phyloP scores from a whole-genome alignment of 1,284 basidiomycete genomes.

The Fistulinella staudtii region DNA sequence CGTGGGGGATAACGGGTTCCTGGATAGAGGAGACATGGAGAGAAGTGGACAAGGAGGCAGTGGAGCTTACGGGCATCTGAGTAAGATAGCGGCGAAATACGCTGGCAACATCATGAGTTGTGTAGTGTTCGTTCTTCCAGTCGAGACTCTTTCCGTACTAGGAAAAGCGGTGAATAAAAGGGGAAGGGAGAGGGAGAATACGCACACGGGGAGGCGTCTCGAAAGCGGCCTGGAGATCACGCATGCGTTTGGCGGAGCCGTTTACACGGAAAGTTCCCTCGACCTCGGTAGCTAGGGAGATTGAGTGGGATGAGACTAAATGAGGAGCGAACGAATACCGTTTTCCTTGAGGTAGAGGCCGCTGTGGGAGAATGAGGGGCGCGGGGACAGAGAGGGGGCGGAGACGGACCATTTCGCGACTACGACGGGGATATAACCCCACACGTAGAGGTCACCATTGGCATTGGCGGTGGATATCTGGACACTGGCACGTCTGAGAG shows the following conservation, averaged over 20 bases:
- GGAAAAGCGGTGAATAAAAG: slow-evolving; percentile 4
- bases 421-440: slow-evolving; percentile 94
- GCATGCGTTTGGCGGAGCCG: slow-evolving; percentile 92
- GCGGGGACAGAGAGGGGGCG: slow-evolving; percentile 4
- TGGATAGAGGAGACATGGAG: slow-evolving; percentile 29
- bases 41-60: slow-evolving; percentile 1
- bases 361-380: slow-evolving; percentile 36
- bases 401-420: slow-evolving; percentile 90
- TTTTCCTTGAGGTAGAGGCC: slow-evolving; percentile 91
- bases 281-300: slow-evolving; percentile 78
- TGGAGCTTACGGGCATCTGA: slow-evolving; percentile 79
- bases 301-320: background rate
- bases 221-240: slow-evolving; percentile 88
- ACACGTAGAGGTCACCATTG: slow-evolving; percentile 80
- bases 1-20: slow-evolving; percentile 88
- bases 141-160: slow-evolving; percentile 93
- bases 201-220: slow-evolving; percentile 84
- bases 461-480: slow-evolving; percentile 92
- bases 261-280: slow-evolving; percentile 94
- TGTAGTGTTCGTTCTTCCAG: slow-evolving; percentile 84
- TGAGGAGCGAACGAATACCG: slow-evolving; percentile 44
- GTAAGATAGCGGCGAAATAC: slow-evolving; percentile 95
- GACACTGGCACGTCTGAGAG: slow-evolving; percentile 83
- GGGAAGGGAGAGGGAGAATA: slow-evolving; percentile 12
- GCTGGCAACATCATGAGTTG: slow-evolving; percentile 94